A percentile compares a stretch with the other conserved stretches of the same genome.
Conservation (phyloP, 208 protist genomes). For the Trichomonas vaginalis region DNA sequence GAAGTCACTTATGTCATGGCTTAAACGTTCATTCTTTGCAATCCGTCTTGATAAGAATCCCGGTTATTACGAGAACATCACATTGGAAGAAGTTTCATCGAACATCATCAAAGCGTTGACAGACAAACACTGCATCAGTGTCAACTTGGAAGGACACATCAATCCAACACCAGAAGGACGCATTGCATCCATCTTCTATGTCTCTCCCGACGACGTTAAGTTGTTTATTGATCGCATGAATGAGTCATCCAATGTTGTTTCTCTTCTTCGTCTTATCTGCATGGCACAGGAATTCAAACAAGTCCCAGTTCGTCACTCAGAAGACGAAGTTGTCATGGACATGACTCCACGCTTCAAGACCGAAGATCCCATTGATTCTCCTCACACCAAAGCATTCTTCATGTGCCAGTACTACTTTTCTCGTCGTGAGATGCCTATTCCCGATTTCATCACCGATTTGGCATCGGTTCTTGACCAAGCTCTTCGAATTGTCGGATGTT, state of each 20-base stretch:
- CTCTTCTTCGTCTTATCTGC: slow-evolving; percentile 28
- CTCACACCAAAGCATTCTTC: slow-evolving; percentile 73
- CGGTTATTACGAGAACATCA: slow-evolving; percentile 11
- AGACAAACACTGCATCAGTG: neutral
- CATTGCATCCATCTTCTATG: neutral
- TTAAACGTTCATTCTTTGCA: neutral
- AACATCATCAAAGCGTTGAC: neutral
- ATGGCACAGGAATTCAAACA: slow-evolving; percentile 77
- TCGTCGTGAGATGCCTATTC: slow-evolving; percentile 65
- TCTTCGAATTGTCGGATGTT: slow-evolving; percentile 54
- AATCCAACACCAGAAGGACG: neutral
- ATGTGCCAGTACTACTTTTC: slow-evolving; percentile 91
- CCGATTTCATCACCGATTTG: slow-evolving; percentile 91
- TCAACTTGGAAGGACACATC: neutral
- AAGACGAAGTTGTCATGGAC: slow-evolving; percentile 77
- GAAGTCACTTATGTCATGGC: neutral
- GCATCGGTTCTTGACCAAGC: slow-evolving; percentile 85
- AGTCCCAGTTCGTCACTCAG: slow-evolving; percentile 79
- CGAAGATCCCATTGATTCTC: slow-evolving; percentile 53
- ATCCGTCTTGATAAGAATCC: neutral
- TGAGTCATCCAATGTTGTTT: neutral
- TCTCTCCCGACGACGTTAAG: neutral
- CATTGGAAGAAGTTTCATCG: neutral
- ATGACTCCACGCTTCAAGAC: slow-evolving; percentile 56
- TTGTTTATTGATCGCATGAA: neutral